phyloP scores from a whole-genome alignment of 169 alveolate genomes.

The Babesia ovis region DNA sequence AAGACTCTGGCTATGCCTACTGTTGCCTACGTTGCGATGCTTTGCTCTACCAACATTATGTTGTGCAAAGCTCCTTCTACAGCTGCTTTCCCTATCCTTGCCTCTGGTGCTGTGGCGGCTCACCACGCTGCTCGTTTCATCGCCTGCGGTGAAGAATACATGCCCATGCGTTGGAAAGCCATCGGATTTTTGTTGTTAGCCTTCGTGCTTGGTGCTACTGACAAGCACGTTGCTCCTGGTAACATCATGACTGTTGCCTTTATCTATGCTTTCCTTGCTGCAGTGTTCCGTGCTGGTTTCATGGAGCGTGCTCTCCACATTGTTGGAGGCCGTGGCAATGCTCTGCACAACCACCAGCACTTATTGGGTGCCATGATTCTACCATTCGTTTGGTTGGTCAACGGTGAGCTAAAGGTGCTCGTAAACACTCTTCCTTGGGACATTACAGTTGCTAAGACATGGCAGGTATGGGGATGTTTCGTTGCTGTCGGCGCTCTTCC shows the following conservation, averaged over 20 bases:
- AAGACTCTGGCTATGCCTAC: conserved; percentile 84
- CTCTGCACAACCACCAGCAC: conserved; percentile 91
- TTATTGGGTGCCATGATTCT: conserved; percentile 85
- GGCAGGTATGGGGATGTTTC: conserved; percentile 91
- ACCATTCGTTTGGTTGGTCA: conserved; percentile 80
- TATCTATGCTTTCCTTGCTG: conserved; percentile 87
- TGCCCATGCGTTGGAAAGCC: conserved; percentile 89
- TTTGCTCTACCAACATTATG: conserved; percentile 86
- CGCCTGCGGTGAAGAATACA: conserved; percentile 91
- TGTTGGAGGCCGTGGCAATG: conserved; percentile 88
- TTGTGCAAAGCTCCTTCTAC: conserved; percentile 87
- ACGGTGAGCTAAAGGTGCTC: conserved; percentile 80
- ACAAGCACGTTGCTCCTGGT: conserved; percentile 87
- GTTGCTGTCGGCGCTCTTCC: conserved; percentile 91
- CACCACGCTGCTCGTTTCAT: conserved; percentile 90
- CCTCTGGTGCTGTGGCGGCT: conserved; percentile 90
- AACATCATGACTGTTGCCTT: conserved; percentile 86
- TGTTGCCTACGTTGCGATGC: conserved; percentile 85
- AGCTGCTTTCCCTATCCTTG: conserved; percentile 89
- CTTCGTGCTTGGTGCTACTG: conserved; percentile 87
- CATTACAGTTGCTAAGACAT: conserved; percentile 74
- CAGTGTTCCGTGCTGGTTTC: conserved; percentile 90
- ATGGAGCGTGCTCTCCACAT: conserved; percentile 89
- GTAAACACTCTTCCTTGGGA: conserved; percentile 78
- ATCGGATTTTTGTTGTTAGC: conserved; percentile 83